Evolutionary conservation across 306 rosid genomes (phyloP), one percentile per base, ranked within the genome.

Genomic region (Prunus mongolica): DNA sequence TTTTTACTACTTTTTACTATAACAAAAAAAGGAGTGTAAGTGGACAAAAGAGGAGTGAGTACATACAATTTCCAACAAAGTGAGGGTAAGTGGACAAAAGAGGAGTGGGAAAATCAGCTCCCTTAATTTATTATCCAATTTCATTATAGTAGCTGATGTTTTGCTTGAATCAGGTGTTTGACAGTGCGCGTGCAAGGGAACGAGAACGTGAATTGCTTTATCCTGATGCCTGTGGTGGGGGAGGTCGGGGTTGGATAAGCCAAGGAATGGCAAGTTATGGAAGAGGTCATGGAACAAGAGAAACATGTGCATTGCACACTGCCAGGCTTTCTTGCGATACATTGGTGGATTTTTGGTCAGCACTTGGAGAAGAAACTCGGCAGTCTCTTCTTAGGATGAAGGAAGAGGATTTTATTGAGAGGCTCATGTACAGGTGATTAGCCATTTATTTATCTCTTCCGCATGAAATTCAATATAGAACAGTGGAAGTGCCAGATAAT

Each of bases 141-240:
- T 73, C 56, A 24, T 63, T 71, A 77, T 74, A 56, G 72, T 72
- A 52, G 77, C 80, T 86, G 65, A 83, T 67, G 46, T 67, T 74
- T 76, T 82, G 65, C 70, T 82, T 80, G 64, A 80, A 71, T 76
- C 84, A 96, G 99, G 97, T 96, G 54, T 96, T 96, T 85, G 96
- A 93, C 68, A 96, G 98, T 71, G 99, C 98, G 72, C 94, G 94
- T 25, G 93, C 90, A 28, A 91, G 99, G 87, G 99, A 96, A 78
- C 93, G 99, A 66, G 99, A 96, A 84, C 88, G 99, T 55, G 99
- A 96, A 64, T 77, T 92, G 78, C 99, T 96, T 64, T 96, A 96
- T 87, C 99, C 99, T 12, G 99, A 96, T 91, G 99, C 99, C 12
- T 96, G 99, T 72, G 99, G 99, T 63, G 99, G 97, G 67, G 97